Base-by-base conservation (phyloP, 2,329 filamentous ascomycete species). In the Dothideomycetes sp. region DNA sequence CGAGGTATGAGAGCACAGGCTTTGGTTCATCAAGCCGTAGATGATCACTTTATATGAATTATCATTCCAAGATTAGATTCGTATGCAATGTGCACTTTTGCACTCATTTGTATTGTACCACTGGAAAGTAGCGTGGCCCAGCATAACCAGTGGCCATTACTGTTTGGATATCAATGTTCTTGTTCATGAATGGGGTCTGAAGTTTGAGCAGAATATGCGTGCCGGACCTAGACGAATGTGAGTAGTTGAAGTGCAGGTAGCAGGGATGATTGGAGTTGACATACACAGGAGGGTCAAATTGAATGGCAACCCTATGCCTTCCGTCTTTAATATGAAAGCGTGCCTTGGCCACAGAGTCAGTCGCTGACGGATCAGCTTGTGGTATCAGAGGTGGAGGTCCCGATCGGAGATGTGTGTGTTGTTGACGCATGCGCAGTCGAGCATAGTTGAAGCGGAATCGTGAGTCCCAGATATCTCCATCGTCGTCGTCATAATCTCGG, bases 81-180 rank as follows among this genome's bases (percentile, higher is more conserved):
- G 20, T 11, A 20, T 34, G 17, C 20, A 20, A 34, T 9, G 8
- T 17, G 17, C 27, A 7, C 11, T 23, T 4, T n/a, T 13, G 11
- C 16, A 10, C 24, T 44, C 27, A 40, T 30, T 38, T 44, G n/a
- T 23, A 35, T n/a, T 41, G 20, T 4, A 42, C 28, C 4, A 40
- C 44, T 3, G 44, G 44, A 16, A 45, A 45, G 20, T 46, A 94
- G 45, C 88, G 75, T 8, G 84, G 83, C 4, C 89, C 89, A 0
- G 85, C 84, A 61, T 80, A 95, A 0, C 89, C 89, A 53, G 83
- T 80, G 1, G 80, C 83, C 44, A 87, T 74, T 17, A 95, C 80
- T 32, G 81, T 85, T 59, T 94, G 83, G 27, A 96, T 86, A 56
- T 94, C 87, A 48, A 95, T 93, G 53, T 93, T 94, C 4, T 74